phyloP scores from a whole-genome alignment of 805 yeast genomes.

The Tetrapisispora taiwanensis region DNA sequence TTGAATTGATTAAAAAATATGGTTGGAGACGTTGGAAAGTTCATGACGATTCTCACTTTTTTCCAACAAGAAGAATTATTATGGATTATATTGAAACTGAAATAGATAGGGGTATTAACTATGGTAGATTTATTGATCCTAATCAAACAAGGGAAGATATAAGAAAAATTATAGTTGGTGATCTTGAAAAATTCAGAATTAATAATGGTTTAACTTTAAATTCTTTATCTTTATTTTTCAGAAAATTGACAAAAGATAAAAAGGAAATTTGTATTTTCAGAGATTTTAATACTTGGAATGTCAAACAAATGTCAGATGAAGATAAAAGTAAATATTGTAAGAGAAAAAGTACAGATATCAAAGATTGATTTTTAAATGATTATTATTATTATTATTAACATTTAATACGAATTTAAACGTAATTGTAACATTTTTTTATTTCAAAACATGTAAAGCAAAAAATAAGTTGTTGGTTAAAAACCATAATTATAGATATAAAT shows the following conservation, averaged over 20 bases:
- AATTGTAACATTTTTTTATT: neutral
- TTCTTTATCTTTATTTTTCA: constrained; percentile 26
- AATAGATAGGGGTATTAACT: constrained; percentile 25
- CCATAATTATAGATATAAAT: too few species aligned
- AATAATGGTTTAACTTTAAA: constrained; percentile 28
- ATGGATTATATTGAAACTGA: constrained; percentile 31
- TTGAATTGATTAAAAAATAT: constrained; percentile 25
- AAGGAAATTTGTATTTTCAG: constrained; percentile 26
- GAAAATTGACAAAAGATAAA: constrained; percentile 22
- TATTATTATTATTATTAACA: too few species aligned
- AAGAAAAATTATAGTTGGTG: constrained; percentile 26
- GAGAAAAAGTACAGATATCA: constrained; percentile 13
- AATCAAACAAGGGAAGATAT: constrained; percentile 25
- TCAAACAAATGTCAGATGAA: constrained; percentile 23
- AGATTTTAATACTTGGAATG: constrained; percentile 25
- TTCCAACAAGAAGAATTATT: constrained; percentile 31
- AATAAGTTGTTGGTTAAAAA: too few species aligned
- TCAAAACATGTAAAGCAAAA: neutral
- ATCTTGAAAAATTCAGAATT: constrained; percentile 28
- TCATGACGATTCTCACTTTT: constrained; percentile 31
- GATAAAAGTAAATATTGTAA: constrained; percentile 26
- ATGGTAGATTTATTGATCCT: constrained; percentile 24
- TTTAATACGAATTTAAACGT: neutral
- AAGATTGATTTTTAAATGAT: neutral
- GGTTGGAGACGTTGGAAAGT: constrained; percentile 33